These are phyloP conservation scores for Colletotrichum tamarilloi DNA, from an alignment of 2,329 filamentous ascomycete species.

Conservation along the genomic window DNA sequence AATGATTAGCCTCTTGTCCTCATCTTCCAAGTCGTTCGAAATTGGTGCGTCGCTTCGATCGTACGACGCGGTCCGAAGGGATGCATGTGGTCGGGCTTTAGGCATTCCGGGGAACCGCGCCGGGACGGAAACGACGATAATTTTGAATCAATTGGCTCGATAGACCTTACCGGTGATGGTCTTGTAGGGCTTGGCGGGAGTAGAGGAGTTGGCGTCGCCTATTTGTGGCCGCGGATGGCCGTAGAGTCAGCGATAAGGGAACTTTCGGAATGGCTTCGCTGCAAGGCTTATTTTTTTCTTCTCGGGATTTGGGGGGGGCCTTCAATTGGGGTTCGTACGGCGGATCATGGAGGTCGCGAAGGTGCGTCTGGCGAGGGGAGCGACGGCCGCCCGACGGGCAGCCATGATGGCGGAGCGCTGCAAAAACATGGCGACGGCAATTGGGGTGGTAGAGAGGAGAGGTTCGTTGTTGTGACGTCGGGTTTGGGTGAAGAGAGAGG, in stretches of 20 bases:
- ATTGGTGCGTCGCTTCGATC: slow-evolving; percentile 14
- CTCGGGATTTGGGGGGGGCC: slow-evolving; percentile 13
- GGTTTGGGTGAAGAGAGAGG: slow-evolving; percentile 48
- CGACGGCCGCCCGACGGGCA: slow-evolving; percentile 68
- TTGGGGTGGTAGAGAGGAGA: slow-evolving; percentile 37
- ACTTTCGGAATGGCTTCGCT: slow-evolving; percentile 23
- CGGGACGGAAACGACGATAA: slow-evolving; percentile 9
- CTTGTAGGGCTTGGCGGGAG: slow-evolving; percentile 55
- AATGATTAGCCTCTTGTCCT: slow-evolving; percentile 18
- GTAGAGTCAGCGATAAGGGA: slow-evolving; percentile 28
- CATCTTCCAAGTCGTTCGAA: neutral
- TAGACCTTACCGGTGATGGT: slow-evolving; percentile 57
- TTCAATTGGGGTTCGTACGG: slow-evolving; percentile 58
- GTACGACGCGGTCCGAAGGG: slow-evolving; percentile 32
- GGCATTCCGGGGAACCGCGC: slow-evolving; percentile 13
- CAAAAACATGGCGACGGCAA: slow-evolving; percentile 66
- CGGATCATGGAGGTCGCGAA: slow-evolving; percentile 71
- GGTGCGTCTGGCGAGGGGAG: slow-evolving; percentile 66
- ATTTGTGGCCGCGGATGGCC: slow-evolving; percentile 14
- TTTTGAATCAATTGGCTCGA: slow-evolving; percentile 28
- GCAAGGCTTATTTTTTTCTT: slow-evolving; percentile 21
- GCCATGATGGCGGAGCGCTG: slow-evolving; percentile 71
- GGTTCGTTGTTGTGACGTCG: slow-evolving; percentile 36
- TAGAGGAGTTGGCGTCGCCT: slow-evolving; percentile 53
- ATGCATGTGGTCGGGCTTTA: slow-evolving; percentile 6